Evolutionary conservation across 345 rosid species (phyloP).

Genomic region (Eucalyptus cloeziana): DNA sequence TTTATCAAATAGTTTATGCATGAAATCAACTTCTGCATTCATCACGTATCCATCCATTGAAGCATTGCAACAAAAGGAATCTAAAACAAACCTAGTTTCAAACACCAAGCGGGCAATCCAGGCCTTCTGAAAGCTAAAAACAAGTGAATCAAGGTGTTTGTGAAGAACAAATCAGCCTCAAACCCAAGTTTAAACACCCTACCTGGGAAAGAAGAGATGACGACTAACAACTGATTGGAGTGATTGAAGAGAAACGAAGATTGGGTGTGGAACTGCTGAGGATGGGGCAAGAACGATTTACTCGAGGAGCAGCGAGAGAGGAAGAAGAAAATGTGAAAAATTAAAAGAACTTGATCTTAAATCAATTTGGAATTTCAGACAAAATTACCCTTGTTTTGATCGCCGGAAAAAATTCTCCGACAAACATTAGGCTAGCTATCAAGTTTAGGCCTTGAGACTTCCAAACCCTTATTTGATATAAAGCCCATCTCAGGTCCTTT

Average conservation of each 20-base stretch:
- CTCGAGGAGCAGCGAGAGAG: not conserved
- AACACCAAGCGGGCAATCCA: slow-evolving; percentile 3
- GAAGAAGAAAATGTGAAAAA: not conserved
- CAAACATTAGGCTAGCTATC: fast-evolving
- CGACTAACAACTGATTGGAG: not conserved
- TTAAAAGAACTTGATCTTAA: not conserved
- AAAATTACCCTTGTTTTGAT: not conserved
- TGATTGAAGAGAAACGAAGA: not conserved
- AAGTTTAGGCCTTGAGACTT: not conserved
- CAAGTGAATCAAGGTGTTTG: slow-evolving; percentile 5
- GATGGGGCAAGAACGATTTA: not conserved
- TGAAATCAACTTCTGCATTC: slow-evolving; percentile 1
- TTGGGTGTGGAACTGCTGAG: not conserved
- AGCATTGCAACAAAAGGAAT: slow-evolving; percentile 10
- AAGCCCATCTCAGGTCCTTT: fast-evolving
- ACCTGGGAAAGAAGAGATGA: not conserved
- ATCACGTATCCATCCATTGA: slow-evolving; percentile 8
- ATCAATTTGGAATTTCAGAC: not conserved
- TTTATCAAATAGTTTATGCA: slow-evolving; percentile 25
- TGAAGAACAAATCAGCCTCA: slow-evolving; percentile 5
- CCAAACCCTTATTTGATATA: no score
- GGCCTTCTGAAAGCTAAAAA: slow-evolving; percentile 1
- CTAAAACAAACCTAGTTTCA: not conserved
- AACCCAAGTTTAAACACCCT: slow-evolving; percentile 2
- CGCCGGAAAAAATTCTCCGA: fast-evolving